These are phyloP conservation scores for fission yeast (Schizosaccharomyces pombe) DNA, from an alignment of 805 yeast genomes.

Conservation along the genomic window DNA sequence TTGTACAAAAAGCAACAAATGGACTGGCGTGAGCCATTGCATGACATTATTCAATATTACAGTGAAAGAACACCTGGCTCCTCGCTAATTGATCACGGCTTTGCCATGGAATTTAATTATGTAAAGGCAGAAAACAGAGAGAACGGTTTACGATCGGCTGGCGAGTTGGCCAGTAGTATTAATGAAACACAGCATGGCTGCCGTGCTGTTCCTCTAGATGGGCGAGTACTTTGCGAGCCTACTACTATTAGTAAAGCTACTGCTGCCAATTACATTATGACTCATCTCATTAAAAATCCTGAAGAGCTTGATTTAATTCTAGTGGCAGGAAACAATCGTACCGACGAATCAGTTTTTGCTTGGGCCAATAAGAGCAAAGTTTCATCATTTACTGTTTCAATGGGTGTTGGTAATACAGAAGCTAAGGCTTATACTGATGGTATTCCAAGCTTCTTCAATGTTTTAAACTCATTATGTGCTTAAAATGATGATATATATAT, in stretches of 20 bases:
- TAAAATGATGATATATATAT: no score
- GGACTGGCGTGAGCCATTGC: slow-evolving; percentile 16
- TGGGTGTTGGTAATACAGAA: not conserved
- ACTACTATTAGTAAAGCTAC: slow-evolving; percentile 4
- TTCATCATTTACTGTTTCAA: not conserved
- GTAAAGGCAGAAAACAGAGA: slow-evolving; percentile 32
- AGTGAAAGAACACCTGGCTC: slow-evolving; percentile 67
- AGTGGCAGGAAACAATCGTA: slow-evolving; percentile 4
- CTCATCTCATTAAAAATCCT: not conserved
- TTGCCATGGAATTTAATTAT: slow-evolving; percentile 54
- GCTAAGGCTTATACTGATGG: not conserved
- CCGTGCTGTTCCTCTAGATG: slow-evolving; percentile 28
- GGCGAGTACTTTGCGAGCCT: slow-evolving; percentile 5
- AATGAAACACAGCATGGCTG: slow-evolving; percentile 50
- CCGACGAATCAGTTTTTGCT: slow-evolving; percentile 1
- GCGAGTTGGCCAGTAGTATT: slow-evolving; percentile 66
- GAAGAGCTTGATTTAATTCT: not conserved
- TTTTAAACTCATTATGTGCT: not conserved
- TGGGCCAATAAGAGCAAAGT: not conserved
- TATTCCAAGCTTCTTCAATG: not conserved
- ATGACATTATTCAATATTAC: slow-evolving; percentile 31
- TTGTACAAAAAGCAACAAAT: slow-evolving; percentile 31
- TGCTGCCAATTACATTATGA: slow-evolving; percentile 9
- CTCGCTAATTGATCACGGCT: slow-evolving; percentile 45
- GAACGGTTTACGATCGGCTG: slow-evolving; percentile 37